A percentile compares a stretch with the other conserved stretches of the same genome.
phyloP scores from a whole-genome alignment of 2,329 filamentous ascomycete species.

The Neoarthrinium moseri region DNA sequence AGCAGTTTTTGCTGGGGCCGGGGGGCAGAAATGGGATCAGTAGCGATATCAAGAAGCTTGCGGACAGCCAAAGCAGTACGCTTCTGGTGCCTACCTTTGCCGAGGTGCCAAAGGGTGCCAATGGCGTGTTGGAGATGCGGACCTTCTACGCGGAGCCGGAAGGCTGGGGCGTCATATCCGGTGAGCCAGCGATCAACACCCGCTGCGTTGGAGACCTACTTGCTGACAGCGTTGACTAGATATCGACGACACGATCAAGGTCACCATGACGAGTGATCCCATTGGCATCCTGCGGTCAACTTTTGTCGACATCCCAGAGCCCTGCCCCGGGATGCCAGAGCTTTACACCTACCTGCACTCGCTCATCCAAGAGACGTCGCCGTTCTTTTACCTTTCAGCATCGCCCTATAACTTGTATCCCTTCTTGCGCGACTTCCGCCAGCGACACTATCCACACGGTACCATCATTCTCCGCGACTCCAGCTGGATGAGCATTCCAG shows the following conservation, averaged over 20 bases:
- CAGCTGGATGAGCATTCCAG: constrained; percentile 80
- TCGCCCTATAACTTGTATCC: constrained; percentile 94
- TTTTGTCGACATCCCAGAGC: constrained; percentile 72
- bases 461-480: constrained; percentile 83
- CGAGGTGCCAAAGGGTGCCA: constrained; percentile 47
- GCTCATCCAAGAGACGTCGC: constrained; percentile 54
- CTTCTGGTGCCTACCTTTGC: constrained; percentile 45
- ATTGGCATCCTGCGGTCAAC: constrained; percentile 80
- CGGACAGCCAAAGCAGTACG: constrained; percentile 43
- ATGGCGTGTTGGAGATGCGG: constrained; percentile 60
- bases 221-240: constrained; percentile 46
- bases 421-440: constrained; percentile 75
- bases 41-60: constrained; percentile 57
- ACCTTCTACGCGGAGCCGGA: constrained; percentile 74
- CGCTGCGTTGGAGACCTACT: not conserved
- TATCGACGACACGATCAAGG: constrained; percentile 93
- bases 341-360: constrained; percentile 69
- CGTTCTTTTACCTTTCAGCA: constrained; percentile 92
- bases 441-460: constrained; percentile 66
- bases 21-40: constrained; percentile 72
- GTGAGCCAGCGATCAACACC: constrained; percentile 32
- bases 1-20: constrained; percentile 60
- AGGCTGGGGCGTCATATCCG: constrained; percentile 82
- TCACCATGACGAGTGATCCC: constrained; percentile 78
- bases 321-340: constrained; percentile 79